A percentile compares a stretch with the other conserved stretches of the same genome.
Conservation (phyloP, 129 eudicot genomes). For the Ambrosia trifida region DNA sequence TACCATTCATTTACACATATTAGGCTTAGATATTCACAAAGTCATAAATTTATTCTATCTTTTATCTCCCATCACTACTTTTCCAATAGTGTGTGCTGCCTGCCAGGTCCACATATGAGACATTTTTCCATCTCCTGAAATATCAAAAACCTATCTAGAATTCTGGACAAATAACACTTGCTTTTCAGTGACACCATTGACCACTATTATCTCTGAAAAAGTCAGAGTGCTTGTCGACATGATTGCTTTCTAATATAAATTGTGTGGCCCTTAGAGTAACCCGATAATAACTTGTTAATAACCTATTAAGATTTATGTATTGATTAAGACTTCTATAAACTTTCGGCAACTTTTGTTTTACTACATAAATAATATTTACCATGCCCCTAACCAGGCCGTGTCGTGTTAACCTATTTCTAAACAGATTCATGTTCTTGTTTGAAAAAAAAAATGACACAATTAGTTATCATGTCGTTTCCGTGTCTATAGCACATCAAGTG, state of each 20-base stretch:
- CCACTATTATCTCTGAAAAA: not conserved
- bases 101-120: not conserved
- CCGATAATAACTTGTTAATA: too few relatives aligned
- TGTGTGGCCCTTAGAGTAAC: too few relatives aligned
- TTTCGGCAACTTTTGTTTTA: too few relatives aligned
- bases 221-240: not conserved
- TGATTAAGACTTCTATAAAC: too few relatives aligned
- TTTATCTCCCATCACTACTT: conserved; percentile 11
- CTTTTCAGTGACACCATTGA: not conserved
- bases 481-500: too few relatives aligned
- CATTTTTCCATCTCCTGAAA: not conserved
- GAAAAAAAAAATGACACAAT: too few relatives aligned
- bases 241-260: not conserved
- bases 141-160: not conserved
- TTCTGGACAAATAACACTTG: not conserved
- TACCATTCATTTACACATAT: not conserved
- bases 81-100: conserved; percentile 15
- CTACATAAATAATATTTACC: too few relatives aligned
- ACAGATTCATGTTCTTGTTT: too few relatives aligned
- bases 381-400: too few relatives aligned
- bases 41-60: not conserved
- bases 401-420: too few relatives aligned
- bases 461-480: too few relatives aligned
- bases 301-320: too few relatives aligned
- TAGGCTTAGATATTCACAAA: not conserved